Conservation (phyloP, 2,329 filamentous ascomycete genomes). For the Verticillium dahliae region DNA sequence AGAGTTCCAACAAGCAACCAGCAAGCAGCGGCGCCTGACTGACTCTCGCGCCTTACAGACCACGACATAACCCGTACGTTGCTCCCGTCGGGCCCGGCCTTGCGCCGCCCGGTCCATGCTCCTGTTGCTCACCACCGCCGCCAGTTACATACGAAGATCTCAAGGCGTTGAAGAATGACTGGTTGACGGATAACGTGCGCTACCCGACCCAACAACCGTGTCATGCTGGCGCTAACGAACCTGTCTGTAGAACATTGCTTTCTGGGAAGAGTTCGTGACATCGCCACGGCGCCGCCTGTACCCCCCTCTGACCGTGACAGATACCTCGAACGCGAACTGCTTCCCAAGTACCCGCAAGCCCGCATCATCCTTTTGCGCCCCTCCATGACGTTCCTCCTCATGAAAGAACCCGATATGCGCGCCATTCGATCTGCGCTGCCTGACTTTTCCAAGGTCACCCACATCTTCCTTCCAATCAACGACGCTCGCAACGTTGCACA, state of each 20-base stretch:
- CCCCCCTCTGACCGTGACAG: constrained; percentile 25
- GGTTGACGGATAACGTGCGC: constrained; percentile 89
- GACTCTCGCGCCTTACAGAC: constrained; percentile 14
- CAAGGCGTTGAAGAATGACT: constrained; percentile 82
- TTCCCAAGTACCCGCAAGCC: constrained; percentile 71
- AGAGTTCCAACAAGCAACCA: constrained; percentile 2
- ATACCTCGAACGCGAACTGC: constrained; percentile 84
- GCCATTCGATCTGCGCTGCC: constrained; percentile 64
- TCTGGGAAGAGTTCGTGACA: constrained; percentile 78
- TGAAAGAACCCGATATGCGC: constrained; percentile 59
- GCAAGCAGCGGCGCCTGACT: neutral
- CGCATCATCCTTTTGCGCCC: constrained; percentile 87
- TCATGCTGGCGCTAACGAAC: neutral
- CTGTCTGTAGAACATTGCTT: constrained; percentile 70
- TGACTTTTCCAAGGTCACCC: constrained; percentile 72
- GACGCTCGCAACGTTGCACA: constrained; percentile 70
- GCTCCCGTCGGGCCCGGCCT: constrained; percentile 3
- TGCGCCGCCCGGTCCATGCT: constrained; percentile 4
- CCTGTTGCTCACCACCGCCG: constrained; percentile 3
- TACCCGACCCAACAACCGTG: neutral
- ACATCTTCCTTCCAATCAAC: constrained; percentile 94
- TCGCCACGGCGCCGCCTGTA: neutral
- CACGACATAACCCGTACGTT: constrained; percentile 27
- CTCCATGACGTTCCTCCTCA: constrained; percentile 86
- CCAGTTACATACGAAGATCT: constrained; percentile 85